Percentiles rank a stretch among this genome's conserved stretches.
These are phyloP conservation scores for Solanum appendiculatum DNA, from an alignment of 257 asterid genomes.

Conservation along the genomic window DNA sequence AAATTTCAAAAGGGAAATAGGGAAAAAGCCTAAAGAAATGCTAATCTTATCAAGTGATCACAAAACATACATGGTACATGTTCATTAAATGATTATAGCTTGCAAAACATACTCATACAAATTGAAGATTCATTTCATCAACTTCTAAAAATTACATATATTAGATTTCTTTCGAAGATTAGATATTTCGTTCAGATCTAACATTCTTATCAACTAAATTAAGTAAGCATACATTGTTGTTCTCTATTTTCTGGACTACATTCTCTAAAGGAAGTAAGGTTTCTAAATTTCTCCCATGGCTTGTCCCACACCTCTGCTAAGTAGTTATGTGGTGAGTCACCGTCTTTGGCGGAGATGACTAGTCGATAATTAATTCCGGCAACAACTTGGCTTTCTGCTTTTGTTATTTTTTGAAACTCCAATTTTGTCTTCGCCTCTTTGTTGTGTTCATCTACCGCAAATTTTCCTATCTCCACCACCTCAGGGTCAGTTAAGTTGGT, in stretches of 20 bases:
- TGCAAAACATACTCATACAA: not conserved
- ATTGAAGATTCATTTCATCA: not conserved
- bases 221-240: not conserved
- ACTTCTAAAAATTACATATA: not conserved
- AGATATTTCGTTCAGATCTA: not conserved
- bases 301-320: slow-evolving; percentile 21
- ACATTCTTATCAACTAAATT: not conserved
- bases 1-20: not conserved
- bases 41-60: not conserved
- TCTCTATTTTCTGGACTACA: not conserved
- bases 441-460: slow-evolving; percentile 31
- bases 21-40: not conserved
- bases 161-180: not conserved
- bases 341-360: slow-evolving; percentile 13
- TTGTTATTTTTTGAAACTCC: slow-evolving; percentile 6
- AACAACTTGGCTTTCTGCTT: slow-evolving; percentile 22
- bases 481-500: slow-evolving; percentile 5
- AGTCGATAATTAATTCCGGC: slow-evolving; percentile 24
- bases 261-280: slow-evolving; percentile 21
- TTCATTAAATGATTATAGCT: not conserved
- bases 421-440: not conserved
- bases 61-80: not conserved
- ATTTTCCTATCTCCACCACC: slow-evolving; percentile 17
- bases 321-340: slow-evolving; percentile 3
- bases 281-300: slow-evolving; percentile 7